These are phyloP conservation scores for Oryza glumipatula DNA, from an alignment of 176 grass and related monocot genomes.

Conservation along the genomic window DNA sequence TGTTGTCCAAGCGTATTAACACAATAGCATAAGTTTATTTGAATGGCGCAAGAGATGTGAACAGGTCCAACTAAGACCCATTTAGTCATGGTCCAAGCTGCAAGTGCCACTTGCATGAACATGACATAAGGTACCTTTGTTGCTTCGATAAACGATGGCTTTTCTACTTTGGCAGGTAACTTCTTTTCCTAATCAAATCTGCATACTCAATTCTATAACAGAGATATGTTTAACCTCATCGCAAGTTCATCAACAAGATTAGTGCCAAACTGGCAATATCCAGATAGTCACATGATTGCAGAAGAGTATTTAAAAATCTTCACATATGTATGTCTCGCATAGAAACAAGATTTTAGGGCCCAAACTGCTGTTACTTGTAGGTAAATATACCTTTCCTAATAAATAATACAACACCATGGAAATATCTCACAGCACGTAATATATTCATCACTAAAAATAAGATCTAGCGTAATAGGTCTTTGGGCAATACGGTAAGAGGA, in stretches of 20 bases:
- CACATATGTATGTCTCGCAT: not conserved
- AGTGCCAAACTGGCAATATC: constrained; percentile 26
- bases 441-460: constrained; percentile 3
- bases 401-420: not conserved
- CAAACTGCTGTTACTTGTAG: not conserved
- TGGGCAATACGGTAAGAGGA: not conserved
- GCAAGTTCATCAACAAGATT: constrained; percentile 40
- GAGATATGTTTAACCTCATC: constrained; percentile 40
- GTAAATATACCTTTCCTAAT: constrained; percentile 1
- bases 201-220: constrained; percentile 47
- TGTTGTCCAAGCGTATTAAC: constrained; percentile 25
- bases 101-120: constrained; percentile 39
- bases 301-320: no score
- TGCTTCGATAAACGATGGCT: constrained; percentile 45
- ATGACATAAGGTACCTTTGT: constrained; percentile 52
- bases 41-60: constrained; percentile 2
- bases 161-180: constrained; percentile 40
- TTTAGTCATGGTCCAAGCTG: constrained; percentile 46
- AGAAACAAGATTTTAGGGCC: not conserved
- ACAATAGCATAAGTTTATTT: not conserved
- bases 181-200: constrained; percentile 44
- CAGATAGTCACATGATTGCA: constrained; percentile 10
- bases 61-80: constrained; percentile 41
- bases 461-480: not conserved
- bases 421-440: not conserved